phyloP scores from a whole-genome alignment of 768 basidiomycete species.

The Ramaria rubella region DNA sequence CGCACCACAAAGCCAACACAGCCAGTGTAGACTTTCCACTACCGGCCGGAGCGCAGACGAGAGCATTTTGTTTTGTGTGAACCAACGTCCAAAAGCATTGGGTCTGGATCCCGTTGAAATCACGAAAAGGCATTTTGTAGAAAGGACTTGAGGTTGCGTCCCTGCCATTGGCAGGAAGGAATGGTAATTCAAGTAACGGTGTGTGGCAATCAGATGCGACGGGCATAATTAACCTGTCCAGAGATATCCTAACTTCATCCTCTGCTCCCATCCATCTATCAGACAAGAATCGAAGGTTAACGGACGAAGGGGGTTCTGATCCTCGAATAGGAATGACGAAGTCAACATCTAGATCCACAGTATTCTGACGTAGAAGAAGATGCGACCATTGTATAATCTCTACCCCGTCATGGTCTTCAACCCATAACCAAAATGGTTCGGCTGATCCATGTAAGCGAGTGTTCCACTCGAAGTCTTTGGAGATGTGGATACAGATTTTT shows the following conservation, averaged over 20 bases:
- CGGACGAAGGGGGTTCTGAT: conserved; percentile 49
- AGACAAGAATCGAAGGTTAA: conserved; percentile 76
- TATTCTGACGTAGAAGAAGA: conserved; percentile 63
- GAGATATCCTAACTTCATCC: conserved; percentile 53
- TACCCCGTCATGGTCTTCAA: conserved; percentile 79
- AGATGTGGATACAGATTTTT: conserved; percentile 59
- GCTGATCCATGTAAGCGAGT: conserved; percentile 60
- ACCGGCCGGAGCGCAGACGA: conserved; percentile 74
- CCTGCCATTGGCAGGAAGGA: conserved; percentile 48
- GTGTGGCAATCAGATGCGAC: conserved; percentile 47
- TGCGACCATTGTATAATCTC: conserved; percentile 77
- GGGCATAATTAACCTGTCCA: conserved; percentile 78
- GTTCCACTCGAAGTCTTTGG: conserved; percentile 75
- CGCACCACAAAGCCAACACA: conserved; percentile 68
- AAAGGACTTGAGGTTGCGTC: conserved; percentile 34
- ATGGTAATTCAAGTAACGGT: conserved; percentile 64
- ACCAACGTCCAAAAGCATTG: conserved; percentile 81
- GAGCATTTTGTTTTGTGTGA: conserved; percentile 56
- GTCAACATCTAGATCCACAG: conserved; percentile 52
- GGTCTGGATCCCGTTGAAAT: conserved; percentile 82
- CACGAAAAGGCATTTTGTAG: conserved; percentile 42
- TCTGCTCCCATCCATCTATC: conserved; percentile 94
- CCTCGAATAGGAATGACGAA: conserved; percentile 75
- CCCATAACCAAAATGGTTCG: conserved; percentile 95
- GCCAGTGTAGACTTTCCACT: conserved; percentile 76